Evolutionary conservation across 192 early-diverging fungal genomes (phyloP).

Genomic region (Thamnidium elegans): DNA sequence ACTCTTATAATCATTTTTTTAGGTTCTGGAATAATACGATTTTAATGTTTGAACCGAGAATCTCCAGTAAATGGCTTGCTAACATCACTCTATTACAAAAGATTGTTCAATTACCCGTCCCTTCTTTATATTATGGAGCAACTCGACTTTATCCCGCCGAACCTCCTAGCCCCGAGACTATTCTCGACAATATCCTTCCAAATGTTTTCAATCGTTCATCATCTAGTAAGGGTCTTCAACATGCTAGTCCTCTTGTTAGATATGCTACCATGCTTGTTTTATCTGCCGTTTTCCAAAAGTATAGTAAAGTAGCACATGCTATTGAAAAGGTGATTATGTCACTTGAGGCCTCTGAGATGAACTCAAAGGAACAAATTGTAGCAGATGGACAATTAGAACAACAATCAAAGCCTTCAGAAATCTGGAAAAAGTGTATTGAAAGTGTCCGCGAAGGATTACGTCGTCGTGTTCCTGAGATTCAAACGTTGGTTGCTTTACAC

Average conservation of each 20-base stretch:
- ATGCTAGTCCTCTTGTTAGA: conserved; percentile 59
- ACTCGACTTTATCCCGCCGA: conserved; percentile 37
- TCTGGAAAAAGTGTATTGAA: conserved; percentile 30
- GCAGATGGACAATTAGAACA: background rate
- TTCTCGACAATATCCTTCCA: conserved; percentile 74
- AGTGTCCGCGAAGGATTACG: conserved; percentile 56
- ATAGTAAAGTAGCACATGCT: conserved; percentile 26
- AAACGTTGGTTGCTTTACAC: conserved; percentile 55
- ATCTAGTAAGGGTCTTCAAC: conserved; percentile 59
- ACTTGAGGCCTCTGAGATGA: conserved; percentile 24
- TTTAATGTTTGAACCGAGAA: conserved; percentile 70
- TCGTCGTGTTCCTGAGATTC: conserved; percentile 68
- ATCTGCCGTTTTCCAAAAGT: conserved; percentile 59
- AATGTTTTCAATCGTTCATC: conserved; percentile 47
- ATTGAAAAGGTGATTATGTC: conserved; percentile 36
- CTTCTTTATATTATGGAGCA: conserved; percentile 47
- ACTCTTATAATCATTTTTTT: background rate
- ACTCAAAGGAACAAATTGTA: background rate
- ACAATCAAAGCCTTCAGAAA: conserved; percentile 17
- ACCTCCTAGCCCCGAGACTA: conserved; percentile 55
- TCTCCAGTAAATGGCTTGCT: conserved; percentile 67
- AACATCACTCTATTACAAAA: conserved; percentile 75
- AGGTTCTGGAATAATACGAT: conserved; percentile 63
- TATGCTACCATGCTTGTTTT: conserved; percentile 61
- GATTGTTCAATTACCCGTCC: conserved; percentile 64